Conservation (phyloP, 2,329 filamentous ascomycete species). For the Aspergillus caelatus region DNA sequence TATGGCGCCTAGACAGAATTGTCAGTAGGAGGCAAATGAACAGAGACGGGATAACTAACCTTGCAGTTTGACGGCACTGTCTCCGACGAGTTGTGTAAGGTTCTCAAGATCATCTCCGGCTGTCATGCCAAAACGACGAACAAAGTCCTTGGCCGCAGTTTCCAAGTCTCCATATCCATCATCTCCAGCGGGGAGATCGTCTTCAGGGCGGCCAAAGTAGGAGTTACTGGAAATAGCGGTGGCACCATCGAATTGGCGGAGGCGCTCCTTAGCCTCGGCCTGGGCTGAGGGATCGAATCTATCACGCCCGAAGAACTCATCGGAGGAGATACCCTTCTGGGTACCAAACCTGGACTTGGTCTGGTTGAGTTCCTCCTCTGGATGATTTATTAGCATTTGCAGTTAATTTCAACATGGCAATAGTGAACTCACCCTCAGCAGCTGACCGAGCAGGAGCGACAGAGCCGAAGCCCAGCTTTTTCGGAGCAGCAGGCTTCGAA, state of each 20-base stretch:
- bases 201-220: slow-evolving; percentile 93
- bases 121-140: slow-evolving; percentile 91
- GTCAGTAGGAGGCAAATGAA: slow-evolving; percentile 8
- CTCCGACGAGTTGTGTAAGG: slow-evolving; percentile 77
- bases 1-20: slow-evolving; percentile 43
- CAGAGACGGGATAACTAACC: slow-evolving; percentile 48
- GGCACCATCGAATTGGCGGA: slow-evolving; percentile 92
- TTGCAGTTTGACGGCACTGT: slow-evolving; percentile 82
- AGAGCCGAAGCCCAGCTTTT: slow-evolving; percentile 86
- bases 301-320: slow-evolving; percentile 96
- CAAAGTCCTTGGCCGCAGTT: slow-evolving; percentile 91
- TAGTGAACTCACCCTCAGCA: slow-evolving; percentile 61
- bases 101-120: slow-evolving; percentile 96
- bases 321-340: slow-evolving; percentile 95
- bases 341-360: slow-evolving; percentile 84
- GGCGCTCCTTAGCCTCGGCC: slow-evolving; percentile 80
- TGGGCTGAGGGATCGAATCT: slow-evolving; percentile 78
- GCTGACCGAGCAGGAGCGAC: slow-evolving; percentile 73
- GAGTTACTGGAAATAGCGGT: slow-evolving; percentile 92
- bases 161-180: slow-evolving; percentile 88
- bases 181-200: slow-evolving; percentile 67
- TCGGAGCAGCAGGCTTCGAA: slow-evolving; percentile 63
- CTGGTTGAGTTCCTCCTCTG: slow-evolving; percentile 76
- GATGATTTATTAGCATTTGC: slow-evolving; percentile 15
- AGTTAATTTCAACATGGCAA: not conserved